These are phyloP conservation scores for Hanseniaspora guilliermondii DNA, from an alignment of 805 yeast genomes.

Conservation along the genomic window DNA sequence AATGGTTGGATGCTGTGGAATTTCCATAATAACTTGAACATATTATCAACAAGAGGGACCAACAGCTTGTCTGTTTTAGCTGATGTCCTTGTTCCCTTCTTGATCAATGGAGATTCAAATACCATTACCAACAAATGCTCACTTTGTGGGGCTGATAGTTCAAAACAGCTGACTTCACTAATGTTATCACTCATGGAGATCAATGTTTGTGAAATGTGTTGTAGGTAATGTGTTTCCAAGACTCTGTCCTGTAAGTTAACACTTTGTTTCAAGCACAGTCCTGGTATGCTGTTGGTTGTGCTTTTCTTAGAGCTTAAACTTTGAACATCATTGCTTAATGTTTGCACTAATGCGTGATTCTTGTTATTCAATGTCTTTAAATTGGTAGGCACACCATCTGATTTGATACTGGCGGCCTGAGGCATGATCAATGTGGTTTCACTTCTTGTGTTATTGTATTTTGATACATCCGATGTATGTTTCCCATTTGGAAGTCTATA, in stretches of 20 bases:
- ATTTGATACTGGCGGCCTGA: neutral
- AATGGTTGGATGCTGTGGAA: slow-evolving; percentile 66
- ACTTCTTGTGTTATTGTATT: slow-evolving; percentile 11
- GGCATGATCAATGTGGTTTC: neutral
- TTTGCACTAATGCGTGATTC: neutral
- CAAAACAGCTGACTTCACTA: slow-evolving; percentile 86
- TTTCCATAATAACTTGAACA: slow-evolving; percentile 28
- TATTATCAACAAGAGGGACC: slow-evolving; percentile 27
- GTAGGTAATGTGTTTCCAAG: slow-evolving; percentile 52
- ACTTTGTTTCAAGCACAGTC: neutral
- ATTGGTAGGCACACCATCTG: neutral
- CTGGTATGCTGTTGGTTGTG: neutral
- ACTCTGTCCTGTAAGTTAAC: slow-evolving; percentile 7
- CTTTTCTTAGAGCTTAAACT: slow-evolving; percentile 1
- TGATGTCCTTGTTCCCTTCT: slow-evolving; percentile 17
- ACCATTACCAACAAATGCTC: slow-evolving; percentile 78
- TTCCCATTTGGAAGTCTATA: slow-evolving; percentile 27
- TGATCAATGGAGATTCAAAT: slow-evolving; percentile 45
- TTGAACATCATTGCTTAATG: neutral
- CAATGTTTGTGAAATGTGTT: slow-evolving; percentile 73
- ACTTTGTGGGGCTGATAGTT: slow-evolving; percentile 34
- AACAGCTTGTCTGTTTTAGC: slow-evolving; percentile 21
- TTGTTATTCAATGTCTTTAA: neutral
- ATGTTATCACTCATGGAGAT: slow-evolving; percentile 71
- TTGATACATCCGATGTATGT: slow-evolving; percentile 26